Percentiles rank a stretch among this genome's conserved stretches.
Conservation (phyloP, 257 asterid species). For the Capsicum pubescens region DNA sequence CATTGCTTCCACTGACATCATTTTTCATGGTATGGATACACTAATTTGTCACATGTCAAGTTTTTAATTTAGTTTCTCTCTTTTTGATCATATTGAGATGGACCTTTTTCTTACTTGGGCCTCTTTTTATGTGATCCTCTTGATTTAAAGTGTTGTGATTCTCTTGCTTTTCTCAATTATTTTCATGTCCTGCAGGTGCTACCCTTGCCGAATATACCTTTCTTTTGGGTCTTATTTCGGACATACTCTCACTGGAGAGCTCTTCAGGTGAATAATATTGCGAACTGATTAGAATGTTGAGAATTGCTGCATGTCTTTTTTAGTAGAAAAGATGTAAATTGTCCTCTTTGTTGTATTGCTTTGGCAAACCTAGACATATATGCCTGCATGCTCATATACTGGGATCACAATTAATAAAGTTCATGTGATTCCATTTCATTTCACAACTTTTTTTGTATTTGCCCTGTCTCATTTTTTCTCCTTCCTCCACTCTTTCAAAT, state of each 20-base stretch:
- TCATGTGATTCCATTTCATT: constrained; percentile 7
- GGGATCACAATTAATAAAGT: not conserved
- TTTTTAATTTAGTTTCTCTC: not conserved
- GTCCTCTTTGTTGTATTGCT: not conserved
- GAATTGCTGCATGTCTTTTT: not conserved
- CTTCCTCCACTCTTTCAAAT: constrained; percentile 16
- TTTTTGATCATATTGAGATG: constrained; percentile 19
- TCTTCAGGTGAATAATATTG: constrained; percentile 64
- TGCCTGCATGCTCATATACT: not conserved
- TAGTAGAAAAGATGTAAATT: constrained; percentile 1
- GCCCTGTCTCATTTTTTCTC: not conserved
- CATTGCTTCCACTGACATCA: constrained; percentile 81
- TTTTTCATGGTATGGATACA: constrained; percentile 62
- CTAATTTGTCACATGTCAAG: constrained; percentile 14
- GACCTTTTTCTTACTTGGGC: not conserved
- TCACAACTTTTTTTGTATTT: not conserved
- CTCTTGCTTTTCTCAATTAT: constrained; percentile 17
- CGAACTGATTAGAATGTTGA: constrained; percentile 19
- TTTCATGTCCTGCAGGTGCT: constrained; percentile 62
- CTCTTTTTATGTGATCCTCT: not conserved
- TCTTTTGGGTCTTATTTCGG: constrained; percentile 95
- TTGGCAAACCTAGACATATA: not conserved
- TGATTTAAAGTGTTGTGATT: not conserved
- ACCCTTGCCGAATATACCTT: constrained; percentile 95
- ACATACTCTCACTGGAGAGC: constrained; percentile 99